Percentiles rank a stretch among this genome's conserved stretches.
Evolutionary conservation across 352 stramenopile genomes (phyloP).

Genomic region (Lagenidium giganteum): DNA sequence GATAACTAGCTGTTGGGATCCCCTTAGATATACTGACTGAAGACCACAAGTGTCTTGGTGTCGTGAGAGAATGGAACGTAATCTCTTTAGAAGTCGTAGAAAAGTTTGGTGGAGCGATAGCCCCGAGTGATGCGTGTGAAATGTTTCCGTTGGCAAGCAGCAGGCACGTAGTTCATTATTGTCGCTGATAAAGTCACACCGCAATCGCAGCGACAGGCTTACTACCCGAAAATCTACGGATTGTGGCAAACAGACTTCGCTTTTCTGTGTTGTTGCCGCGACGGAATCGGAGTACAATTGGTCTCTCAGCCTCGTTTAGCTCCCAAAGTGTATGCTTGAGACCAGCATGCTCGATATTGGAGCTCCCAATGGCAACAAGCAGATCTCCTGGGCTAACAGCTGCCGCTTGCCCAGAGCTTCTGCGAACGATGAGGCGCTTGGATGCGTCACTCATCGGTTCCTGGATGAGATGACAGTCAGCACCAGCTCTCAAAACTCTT

Average conservation of each 20-base stretch:
- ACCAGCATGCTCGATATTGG: constrained; percentile 80
- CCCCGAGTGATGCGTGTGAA: too few species aligned
- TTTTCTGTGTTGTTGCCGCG: constrained; percentile 73
- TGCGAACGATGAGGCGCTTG: constrained; percentile 69
- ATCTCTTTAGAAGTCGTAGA: too few species aligned
- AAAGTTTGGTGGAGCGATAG: too few species aligned
- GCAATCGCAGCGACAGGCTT: constrained; percentile 15
- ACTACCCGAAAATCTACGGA: constrained; percentile 25
- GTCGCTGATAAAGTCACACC: too few species aligned
- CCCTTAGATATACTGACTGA: too few species aligned
- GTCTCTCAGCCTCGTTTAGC: constrained; percentile 66
- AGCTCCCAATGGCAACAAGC: constrained; percentile 74
- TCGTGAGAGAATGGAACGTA: too few species aligned
- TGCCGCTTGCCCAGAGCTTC: constrained; percentile 61
- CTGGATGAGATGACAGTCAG: constrained; percentile 18
- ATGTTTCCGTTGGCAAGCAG: too few species aligned
- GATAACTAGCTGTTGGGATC: too few species aligned
- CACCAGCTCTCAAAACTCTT: too few species aligned
- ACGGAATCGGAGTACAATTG: constrained; percentile 76
- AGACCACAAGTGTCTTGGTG: too few species aligned
- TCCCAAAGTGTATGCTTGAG: constrained; percentile 85
- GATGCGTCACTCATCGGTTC: constrained; percentile 32
- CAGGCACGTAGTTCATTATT: too few species aligned
- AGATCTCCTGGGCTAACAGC: constrained; percentile 78
- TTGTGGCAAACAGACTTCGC: constrained; percentile 62